These are phyloP conservation scores for Naganishia sp. DNA, from an alignment of 1,284 basidiomycete species.

Conservation along the genomic window DNA sequence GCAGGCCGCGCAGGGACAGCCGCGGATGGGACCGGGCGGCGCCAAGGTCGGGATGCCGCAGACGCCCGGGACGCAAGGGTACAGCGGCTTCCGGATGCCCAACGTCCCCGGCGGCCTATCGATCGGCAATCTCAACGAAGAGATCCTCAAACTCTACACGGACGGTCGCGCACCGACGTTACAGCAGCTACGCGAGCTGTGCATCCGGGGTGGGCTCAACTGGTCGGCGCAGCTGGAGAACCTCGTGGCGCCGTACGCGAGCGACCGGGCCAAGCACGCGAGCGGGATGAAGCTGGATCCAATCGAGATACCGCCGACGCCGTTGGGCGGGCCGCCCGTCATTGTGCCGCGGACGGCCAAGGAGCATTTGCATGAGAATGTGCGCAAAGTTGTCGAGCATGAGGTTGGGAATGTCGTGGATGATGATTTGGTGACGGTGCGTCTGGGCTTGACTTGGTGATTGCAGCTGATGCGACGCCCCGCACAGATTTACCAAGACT, in stretches of 20 bases:
- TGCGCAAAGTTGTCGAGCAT: conserved; percentile 8
- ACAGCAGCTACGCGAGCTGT: conserved; percentile 17
- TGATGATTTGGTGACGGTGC: conserved; percentile 23
- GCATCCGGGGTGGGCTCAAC: conserved; percentile 15
- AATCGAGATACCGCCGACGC: conserved; percentile 18
- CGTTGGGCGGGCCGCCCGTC: not conserved
- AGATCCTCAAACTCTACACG: conserved; percentile 22
- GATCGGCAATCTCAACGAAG: conserved; percentile 23
- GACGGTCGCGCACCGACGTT: conserved; percentile 19
- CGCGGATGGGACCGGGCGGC: not conserved
- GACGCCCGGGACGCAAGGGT: not conserved
- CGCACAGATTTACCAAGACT: conserved; percentile 12
- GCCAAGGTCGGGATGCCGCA: not conserved
- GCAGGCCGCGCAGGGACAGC: conserved; percentile 8
- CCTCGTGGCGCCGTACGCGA: conserved; percentile 20
- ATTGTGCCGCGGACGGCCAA: conserved; percentile 9
- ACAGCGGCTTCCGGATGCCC: conserved; percentile 24
- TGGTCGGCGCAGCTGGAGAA: conserved; percentile 28
- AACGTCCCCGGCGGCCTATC: conserved; percentile 12
- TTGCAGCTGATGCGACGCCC: not conserved
- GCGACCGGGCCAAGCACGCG: conserved; percentile 18
- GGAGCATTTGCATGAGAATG: conserved; percentile 27
- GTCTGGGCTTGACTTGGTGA: not conserved
- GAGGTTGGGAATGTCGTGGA: conserved; percentile 12
- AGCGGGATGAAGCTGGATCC: conserved; percentile 24